These are phyloP conservation scores for Aspergillus niger DNA, from an alignment of 2,329 filamentous ascomycete species.

Conservation along the genomic window DNA sequence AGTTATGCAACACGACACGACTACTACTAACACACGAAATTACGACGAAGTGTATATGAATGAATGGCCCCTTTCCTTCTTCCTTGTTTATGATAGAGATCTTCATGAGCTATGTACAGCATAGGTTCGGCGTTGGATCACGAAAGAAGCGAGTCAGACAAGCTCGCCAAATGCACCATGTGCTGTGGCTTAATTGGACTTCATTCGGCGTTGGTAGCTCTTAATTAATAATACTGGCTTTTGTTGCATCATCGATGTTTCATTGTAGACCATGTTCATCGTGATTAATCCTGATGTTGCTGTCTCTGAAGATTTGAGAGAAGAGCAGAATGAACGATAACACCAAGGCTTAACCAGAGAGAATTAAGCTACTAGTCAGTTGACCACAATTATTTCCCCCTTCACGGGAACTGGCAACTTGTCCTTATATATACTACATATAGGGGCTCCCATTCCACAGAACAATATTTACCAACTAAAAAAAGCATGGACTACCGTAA, in stretches of 20 bases:
- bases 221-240: not conserved
- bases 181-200: not conserved
- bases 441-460: too few species aligned
- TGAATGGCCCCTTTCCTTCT: slow-evolving; percentile 2
- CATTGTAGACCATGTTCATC: not conserved
- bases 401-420: too few species aligned
- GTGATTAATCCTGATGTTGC: too few species aligned
- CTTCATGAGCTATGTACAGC: slow-evolving; percentile 3
- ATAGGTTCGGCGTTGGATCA: not conserved
- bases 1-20: slow-evolving; percentile 6
- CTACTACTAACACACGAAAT: slow-evolving; percentile 13
- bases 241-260: too few species aligned
- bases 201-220: not conserved
- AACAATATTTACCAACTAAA: too few species aligned
- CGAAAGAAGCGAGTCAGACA: not conserved
- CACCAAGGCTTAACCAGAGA: too few species aligned
- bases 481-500: too few species aligned
- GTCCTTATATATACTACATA: too few species aligned
- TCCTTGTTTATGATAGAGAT: slow-evolving; percentile 3
- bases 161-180: not conserved
- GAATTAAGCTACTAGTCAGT: too few species aligned
- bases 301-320: too few species aligned
- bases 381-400: too few species aligned
- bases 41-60: slow-evolving; percentile 14
- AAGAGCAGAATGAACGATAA: too few species aligned